Conservation (phyloP, 345 rosid species). For the Hibiscus syriacus region DNA sequence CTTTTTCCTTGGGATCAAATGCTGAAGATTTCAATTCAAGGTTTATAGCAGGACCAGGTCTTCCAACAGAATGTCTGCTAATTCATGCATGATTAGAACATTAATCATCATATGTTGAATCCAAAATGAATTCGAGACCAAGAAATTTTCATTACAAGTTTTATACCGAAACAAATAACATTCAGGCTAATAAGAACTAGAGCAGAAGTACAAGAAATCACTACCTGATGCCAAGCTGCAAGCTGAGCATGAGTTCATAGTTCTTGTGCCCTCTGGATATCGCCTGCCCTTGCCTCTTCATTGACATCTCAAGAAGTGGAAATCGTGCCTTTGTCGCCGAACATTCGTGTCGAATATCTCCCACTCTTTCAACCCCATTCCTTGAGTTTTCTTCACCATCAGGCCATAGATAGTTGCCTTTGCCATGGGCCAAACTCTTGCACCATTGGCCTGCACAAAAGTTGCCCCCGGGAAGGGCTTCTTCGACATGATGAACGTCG, state of each 20-base stretch:
- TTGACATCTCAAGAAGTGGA: conserved; percentile 37
- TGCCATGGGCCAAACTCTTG: no score
- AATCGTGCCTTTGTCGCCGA: conserved; percentile 24
- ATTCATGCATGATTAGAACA: background rate
- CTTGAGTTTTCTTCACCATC: conserved; percentile 29
- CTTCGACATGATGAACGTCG: no score
- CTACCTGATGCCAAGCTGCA: conserved; percentile 98
- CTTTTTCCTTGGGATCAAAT: conserved; percentile 89
- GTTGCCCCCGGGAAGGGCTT: no score
- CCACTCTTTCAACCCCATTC: conserved; percentile 38
- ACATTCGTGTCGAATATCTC: conserved; percentile 37
- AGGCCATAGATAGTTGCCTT: no score
- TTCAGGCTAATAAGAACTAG: background rate
- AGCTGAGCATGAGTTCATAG: conserved; percentile 94
- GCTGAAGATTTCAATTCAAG: conserved; percentile 86
- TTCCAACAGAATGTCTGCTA: conserved; percentile 83
- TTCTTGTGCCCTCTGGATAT: conserved; percentile 93
- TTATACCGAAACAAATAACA: background rate
- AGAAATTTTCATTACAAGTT: background rate
- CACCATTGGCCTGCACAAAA: no score
- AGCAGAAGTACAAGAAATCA: no score
- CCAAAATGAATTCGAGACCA: background rate
- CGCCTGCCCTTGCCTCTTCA: conserved; percentile 73
- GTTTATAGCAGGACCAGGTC: conserved; percentile 80
- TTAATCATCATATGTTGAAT: background rate